Base-by-base conservation (phyloP, 106 monocot species). In the Dendrobium chrysotoxum region DNA sequence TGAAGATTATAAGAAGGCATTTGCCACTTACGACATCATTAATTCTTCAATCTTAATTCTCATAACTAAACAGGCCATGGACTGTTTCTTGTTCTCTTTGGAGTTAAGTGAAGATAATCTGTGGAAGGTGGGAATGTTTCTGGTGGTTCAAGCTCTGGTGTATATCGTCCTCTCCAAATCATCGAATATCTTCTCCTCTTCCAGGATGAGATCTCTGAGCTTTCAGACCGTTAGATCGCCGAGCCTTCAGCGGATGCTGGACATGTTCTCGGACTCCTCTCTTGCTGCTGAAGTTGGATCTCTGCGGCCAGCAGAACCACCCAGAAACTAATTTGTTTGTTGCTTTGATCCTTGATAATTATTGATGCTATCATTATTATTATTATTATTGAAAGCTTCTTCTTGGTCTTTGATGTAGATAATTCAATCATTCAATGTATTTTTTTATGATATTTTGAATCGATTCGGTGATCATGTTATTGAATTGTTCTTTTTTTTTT, bases 161-260 rank as follows among this genome's bases (percentile, higher is more conserved):
- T 88, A 75, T 66, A 35, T 88, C 88, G 83, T 88, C 53, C 81
- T 88, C 53, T 72, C 74, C 75, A 88, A 81, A 28, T 89, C 89
- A 4, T 89, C 89, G 18, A 75, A 70, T 76, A 40, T 89, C 78
- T 86, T 89, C 84, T 86, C 89, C 16, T 3, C 79, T 0, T 30
- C 84, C 31, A 39, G n/a, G 26, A 61, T 53, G 79, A 68, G 66
- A 40, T 76, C 83, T 3, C n/a, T 70, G 7, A 55, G 80, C 58
- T 61, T 83, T 25, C 65, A 30, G 4, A 61, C 70, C 25, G 45
- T 64, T 12, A 75, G 83, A 40, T 80, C 86, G 4, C 5, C 53
- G 31, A 83, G 72, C 73, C 15, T 86, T 41, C 67, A 83, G 13
- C 79, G 83, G 21, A 68, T 83, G 25, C 71, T 83, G 41, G 55